A percentile compares a stretch with the other conserved stretches of the same genome.
These are phyloP conservation scores for Silybum marianum DNA, from an alignment of 129 eudicot genomes.

Conservation along the genomic window DNA sequence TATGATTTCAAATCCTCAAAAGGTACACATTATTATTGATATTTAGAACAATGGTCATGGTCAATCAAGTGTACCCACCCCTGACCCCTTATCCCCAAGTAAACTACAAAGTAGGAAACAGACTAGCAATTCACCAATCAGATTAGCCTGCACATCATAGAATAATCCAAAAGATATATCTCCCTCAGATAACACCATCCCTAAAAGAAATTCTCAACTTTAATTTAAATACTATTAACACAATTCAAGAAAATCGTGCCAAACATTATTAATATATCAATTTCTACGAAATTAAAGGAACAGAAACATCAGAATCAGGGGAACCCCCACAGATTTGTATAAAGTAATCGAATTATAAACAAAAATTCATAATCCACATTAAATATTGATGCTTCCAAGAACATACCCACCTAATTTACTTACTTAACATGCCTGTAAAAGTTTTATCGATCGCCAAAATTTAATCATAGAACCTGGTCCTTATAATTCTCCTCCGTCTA, in stretches of 20 bases:
- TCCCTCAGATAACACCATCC: slow-evolving; percentile 21
- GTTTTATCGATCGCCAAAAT: not conserved
- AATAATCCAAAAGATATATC: slow-evolving; percentile 10
- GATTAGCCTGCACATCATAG: not conserved
- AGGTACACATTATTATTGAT: not conserved
- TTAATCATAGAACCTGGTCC: not conserved
- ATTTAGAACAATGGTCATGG: slow-evolving; percentile 9
- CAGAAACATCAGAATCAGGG: not conserved
- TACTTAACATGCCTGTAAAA: not conserved
- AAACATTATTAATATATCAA: not conserved
- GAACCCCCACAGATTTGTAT: not conserved
- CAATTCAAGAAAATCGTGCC: slow-evolving; percentile 3
- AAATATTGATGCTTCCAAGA: slow-evolving; percentile 1
- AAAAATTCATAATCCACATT: slow-evolving; percentile 5
- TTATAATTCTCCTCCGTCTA: not conserved
- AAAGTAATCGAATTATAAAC: not conserved
- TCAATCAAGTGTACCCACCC: slow-evolving; percentile 15
- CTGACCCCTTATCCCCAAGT: not conserved
- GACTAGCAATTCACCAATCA: not conserved
- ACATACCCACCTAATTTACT: not conserved
- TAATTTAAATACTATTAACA: not conserved
- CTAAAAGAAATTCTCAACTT: slow-evolving; percentile 14
- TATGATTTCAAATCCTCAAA: slow-evolving; percentile 7
- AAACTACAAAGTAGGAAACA: not conserved
- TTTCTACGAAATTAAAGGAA: slow-evolving; percentile 3